Base-by-base conservation (phyloP, 2,329 filamentous ascomycete genomes). In the Phialocephala sp. region DNA sequence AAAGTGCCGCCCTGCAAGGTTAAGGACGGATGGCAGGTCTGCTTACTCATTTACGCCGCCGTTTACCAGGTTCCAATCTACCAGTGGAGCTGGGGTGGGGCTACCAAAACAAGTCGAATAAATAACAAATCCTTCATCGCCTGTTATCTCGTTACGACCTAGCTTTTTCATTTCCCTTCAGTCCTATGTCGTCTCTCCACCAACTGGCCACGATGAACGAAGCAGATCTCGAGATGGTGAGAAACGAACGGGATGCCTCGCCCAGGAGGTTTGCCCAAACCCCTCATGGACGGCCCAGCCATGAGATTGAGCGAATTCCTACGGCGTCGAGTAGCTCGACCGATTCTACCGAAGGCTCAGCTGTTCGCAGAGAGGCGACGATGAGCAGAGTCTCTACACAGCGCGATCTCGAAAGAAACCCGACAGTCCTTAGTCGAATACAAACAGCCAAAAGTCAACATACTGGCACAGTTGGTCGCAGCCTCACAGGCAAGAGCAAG, bases 391-490 rank as follows among this genome's bases (percentile, higher is more conserved):
- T 87, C n/a, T 82, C 87, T 5, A 92, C 89, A 4, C 83, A 88
- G 68, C 80, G 81, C 71, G 90, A 92, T 73, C 82, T 92, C 45
- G 90, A 92, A 75, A 83, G 89, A 64, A 85, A 91, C 70, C 85
- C 86, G 20, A 92, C 90, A 9, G 89, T 86, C 62, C 80, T 94
- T 66, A 87, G 85, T 75, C 86, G 91, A 43, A 92, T 94, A 68
- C 84, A 89, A 55, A 93, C 91, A 4, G 85, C 87, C 41, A 81
- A 86, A 59, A 90, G 87, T 69, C 91, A 93, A 77, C 90, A 93
- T 76, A 86, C 82, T 68, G 84, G 80, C 62, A 94, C 91, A 2
- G 91, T 94, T n/a, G 91, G 91, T 15, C 80, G 77, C 59, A 79
- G 79, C 65, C 66, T 77, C 5, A 72, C 73, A 43, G 62, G 66